phyloP scores from a whole-genome alignment of 495 filamentous ascomycete genomes.

The Lophiostoma macrostomum region DNA sequence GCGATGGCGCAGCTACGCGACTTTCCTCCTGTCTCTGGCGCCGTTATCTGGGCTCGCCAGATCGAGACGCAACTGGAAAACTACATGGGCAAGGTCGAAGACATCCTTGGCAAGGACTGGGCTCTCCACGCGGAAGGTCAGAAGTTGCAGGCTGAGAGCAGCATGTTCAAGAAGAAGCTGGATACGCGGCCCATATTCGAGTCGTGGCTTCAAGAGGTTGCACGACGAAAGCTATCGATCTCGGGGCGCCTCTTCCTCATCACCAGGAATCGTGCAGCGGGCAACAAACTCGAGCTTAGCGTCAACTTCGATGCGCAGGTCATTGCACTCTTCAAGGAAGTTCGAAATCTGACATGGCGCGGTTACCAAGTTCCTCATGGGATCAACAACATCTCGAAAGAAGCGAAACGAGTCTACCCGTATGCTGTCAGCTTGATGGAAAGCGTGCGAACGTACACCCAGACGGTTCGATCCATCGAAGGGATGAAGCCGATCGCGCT shows the following conservation, averaged over 20 bases:
- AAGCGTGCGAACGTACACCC: slow-evolving; percentile 82
- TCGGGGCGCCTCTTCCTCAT: slow-evolving; percentile 89
- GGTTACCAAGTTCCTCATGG: slow-evolving; percentile 88
- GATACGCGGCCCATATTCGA: slow-evolving; percentile 91
- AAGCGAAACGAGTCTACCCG: slow-evolving; percentile 94
- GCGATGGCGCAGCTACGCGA: slow-evolving; percentile 96
- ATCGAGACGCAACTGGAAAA: slow-evolving; percentile 91
- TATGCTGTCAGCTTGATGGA: slow-evolving; percentile 98
- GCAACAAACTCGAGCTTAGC: slow-evolving; percentile 77
- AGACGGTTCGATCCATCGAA: slow-evolving; percentile 76
- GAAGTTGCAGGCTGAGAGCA: slow-evolving; percentile 83
- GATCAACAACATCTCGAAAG: slow-evolving; percentile 92
- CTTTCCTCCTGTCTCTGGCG: slow-evolving; percentile 89
- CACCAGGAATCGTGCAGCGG: slow-evolving; percentile 76
- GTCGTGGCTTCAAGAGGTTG: slow-evolving; percentile 89
- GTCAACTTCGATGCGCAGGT: slow-evolving; percentile 98
- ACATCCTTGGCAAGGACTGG: slow-evolving; percentile 92
- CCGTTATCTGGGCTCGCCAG: slow-evolving; percentile 94
- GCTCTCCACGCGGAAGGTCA: slow-evolving; percentile 90
- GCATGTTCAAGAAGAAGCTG: slow-evolving; percentile 90
- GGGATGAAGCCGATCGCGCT: slow-evolving; percentile 83
- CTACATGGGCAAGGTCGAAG: slow-evolving; percentile 97
- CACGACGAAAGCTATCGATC: slow-evolving; percentile 81
- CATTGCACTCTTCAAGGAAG: slow-evolving; percentile 97
- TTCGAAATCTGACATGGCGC: slow-evolving; percentile 92